phyloP scores from a whole-genome alignment of 495 filamentous ascomycete genomes.

The Cladorrhinum samala region DNA sequence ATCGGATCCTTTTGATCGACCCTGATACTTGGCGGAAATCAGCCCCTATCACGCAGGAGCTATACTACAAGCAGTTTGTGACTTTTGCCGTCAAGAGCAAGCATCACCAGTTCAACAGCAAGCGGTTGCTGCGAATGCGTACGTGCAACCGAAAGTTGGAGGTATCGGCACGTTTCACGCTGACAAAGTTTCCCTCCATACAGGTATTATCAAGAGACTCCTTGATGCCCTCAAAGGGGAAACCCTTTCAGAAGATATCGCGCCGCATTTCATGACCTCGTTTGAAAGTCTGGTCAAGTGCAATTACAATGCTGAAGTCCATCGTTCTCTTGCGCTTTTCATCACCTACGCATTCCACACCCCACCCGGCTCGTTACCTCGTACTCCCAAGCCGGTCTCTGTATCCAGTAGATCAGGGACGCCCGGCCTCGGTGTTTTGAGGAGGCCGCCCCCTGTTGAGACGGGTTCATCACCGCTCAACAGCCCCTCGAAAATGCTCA shows the following conservation, averaged over 20 bases:
- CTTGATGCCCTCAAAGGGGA: conserved; percentile 85
- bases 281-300: conserved; percentile 72
- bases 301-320: conserved; percentile 72
- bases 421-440: conserved; percentile 24
- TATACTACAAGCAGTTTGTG: conserved; percentile 90
- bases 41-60: conserved; percentile 62
- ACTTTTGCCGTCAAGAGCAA: conserved; percentile 79
- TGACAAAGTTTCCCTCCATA: conserved; percentile 14
- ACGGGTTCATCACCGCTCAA: conserved; percentile 11
- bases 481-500: conserved; percentile 27
- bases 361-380: conserved; percentile 40
- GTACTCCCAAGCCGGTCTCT: conserved; percentile 44
- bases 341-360: conserved; percentile 89
- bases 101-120: conserved; percentile 84
- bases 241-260: conserved; percentile 59
- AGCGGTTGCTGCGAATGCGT: conserved; percentile 84
- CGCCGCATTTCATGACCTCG: conserved; percentile 68
- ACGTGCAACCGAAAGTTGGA: conserved; percentile 37
- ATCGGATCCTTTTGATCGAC: conserved; percentile 85
- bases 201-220: conserved; percentile 84
- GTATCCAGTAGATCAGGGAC: conserved; percentile 33
- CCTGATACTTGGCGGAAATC: conserved; percentile 85
- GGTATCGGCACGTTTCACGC: conserved; percentile 5
- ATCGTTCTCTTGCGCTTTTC: conserved; percentile 83
- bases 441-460: conserved; percentile 29